Percentiles rank a stretch among this genome's conserved stretches.
Conservation (phyloP, 2,329 filamentous ascomycete genomes). For the Coniochaeta hoffmannii region DNA sequence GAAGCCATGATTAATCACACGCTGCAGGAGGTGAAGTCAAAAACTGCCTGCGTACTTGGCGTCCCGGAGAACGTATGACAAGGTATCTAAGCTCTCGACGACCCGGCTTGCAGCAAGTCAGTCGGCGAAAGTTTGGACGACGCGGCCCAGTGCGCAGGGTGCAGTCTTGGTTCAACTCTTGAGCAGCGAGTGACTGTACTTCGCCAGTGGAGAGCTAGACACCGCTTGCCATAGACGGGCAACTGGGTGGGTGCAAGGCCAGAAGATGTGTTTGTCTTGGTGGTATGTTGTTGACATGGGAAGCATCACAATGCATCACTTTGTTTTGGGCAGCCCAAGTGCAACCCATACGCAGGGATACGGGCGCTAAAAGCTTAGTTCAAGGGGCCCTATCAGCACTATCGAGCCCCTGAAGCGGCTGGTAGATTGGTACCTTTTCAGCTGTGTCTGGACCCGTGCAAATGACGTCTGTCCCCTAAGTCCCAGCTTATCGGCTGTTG, state of each 20-base stretch:
- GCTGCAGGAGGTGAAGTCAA: background rate
- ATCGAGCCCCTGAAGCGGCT: background rate
- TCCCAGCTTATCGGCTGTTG: background rate
- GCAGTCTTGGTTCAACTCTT: background rate
- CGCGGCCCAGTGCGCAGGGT: background rate
- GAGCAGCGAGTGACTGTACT: background rate
- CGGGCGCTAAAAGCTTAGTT: background rate
- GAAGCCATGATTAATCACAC: slow-evolving; percentile 27
- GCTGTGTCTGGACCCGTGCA: background rate
- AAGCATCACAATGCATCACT: background rate
- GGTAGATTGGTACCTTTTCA: background rate
- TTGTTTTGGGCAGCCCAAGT: background rate
- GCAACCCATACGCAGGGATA: background rate
- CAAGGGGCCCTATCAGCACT: background rate
- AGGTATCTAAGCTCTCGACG: background rate
- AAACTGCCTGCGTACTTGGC: background rate
- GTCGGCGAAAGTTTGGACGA: background rate
- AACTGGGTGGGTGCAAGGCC: too few relatives aligned
- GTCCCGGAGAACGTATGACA: background rate
- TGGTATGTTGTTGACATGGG: slow-evolving; percentile 1
- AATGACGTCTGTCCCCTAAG: background rate
- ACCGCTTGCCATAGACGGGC: too few relatives aligned
- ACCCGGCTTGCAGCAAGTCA: background rate
- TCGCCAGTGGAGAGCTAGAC: background rate
- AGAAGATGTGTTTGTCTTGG: too few relatives aligned